Evolutionary conservation across 176 grass and related monocot species (phyloP), one percentile per base, ranked within the genome.

Genomic region (Guadua angustifolia): DNA sequence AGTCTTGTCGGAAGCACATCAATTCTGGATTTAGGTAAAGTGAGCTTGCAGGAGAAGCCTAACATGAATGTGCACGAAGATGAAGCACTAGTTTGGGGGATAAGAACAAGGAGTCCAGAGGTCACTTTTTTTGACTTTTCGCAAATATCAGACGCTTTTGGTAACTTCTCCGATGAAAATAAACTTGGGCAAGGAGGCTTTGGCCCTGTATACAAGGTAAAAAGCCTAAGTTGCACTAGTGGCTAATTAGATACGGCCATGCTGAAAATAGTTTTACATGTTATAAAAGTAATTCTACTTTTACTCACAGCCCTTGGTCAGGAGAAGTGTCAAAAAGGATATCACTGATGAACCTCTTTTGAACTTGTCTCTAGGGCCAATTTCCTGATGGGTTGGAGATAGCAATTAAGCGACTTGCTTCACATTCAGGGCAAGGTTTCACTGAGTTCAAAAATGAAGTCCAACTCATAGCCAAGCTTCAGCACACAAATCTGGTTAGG

Each of bases 161-260:
- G 65, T 77, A 40, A 62, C n/a, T 78, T 78, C 53, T 78, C 58
- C 5, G 75, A 61, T 44, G 80, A 80, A 42, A 94, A 91, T 26
- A 88, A 84, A 80, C 75, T 94, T 58, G 88, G 91, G 10, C 73
- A 93, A 93, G 91, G 88, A 11, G 88, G 92, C 7, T 94, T 94
- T 80, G 86, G 92, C 33, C 78, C 86, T 38, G 91, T 94, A 71
- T 88, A 90, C 70, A 94, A 90, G 88, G 88, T 77, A 78, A 46
- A 9, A 40, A 70, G 25, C 11, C 68, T 24, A 45, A 5, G 10
- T 46, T 70, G 5, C 29, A 29, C 29, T 1, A 29, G 29, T 29
- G 29, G 29, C 21, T 4, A 70, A 22, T 70, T 5, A 45, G 44
- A 45, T 25, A 14, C n/a, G 21, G 13, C 46, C 21, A 44, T n/a